Percentiles rank a stretch among this genome's conserved stretches.
Evolutionary conservation across 2,329 filamentous ascomycete genomes (phyloP).

Genomic region (Amauroascus niger): DNA sequence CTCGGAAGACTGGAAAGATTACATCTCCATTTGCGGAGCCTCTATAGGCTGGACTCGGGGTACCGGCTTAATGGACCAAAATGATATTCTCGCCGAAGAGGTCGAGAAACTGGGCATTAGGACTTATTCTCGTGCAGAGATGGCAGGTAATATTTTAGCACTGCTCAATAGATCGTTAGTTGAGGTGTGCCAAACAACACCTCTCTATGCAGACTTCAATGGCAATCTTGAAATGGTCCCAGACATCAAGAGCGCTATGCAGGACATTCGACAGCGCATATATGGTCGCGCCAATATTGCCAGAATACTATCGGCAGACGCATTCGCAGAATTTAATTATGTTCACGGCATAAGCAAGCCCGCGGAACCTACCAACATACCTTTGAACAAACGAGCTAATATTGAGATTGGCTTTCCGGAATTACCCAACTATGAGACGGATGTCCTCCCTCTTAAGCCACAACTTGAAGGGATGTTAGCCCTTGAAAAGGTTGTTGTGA

Average conservation of each 20-base stretch:
- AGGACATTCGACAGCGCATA: neutral
- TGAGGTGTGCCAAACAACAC: neutral
- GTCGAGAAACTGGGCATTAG: neutral
- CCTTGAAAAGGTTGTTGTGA: neutral
- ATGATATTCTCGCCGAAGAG: neutral
- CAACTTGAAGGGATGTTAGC: neutral
- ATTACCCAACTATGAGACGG: neutral
- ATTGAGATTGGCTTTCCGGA: neutral
- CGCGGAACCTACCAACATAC: too few relatives aligned
- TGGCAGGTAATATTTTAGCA: neutral
- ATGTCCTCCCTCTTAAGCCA: neutral
- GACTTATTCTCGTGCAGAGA: neutral
- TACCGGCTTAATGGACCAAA: neutral
- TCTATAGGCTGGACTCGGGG: neutral
- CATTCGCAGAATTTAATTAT: too few relatives aligned
- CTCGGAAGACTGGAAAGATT: neutral
- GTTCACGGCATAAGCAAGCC: too few relatives aligned
- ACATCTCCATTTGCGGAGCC: neutral
- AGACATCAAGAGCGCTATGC: neutral
- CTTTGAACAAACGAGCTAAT: neutral
- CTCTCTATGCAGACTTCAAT: neutral
- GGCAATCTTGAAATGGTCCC: neutral
- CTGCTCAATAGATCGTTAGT: neutral
- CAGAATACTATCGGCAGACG: neutral
- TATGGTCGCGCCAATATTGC: neutral